These are phyloP conservation scores for Tolypocladium endophyticum DNA, from an alignment of 2,329 filamentous ascomycete genomes.

Conservation along the genomic window DNA sequence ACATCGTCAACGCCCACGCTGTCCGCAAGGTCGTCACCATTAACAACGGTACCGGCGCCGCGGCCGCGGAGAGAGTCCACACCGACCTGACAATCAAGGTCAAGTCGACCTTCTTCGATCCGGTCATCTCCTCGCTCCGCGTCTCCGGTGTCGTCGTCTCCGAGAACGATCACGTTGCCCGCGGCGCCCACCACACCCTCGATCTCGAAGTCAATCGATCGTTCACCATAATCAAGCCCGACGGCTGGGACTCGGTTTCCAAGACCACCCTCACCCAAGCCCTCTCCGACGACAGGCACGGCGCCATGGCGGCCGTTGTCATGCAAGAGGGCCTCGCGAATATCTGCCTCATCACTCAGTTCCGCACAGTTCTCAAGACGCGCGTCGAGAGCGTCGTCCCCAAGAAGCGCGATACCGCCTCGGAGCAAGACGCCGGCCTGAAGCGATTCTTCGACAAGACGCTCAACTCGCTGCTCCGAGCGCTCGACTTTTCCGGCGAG, in stretches of 20 bases:
- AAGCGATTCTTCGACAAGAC: slow-evolving; percentile 66
- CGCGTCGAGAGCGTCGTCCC: slow-evolving; percentile 54
- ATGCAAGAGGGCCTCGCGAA: slow-evolving; percentile 86
- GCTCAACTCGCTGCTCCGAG: slow-evolving; percentile 63
- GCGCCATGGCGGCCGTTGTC: slow-evolving; percentile 79
- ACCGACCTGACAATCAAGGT: slow-evolving; percentile 47
- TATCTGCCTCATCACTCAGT: slow-evolving; percentile 72
- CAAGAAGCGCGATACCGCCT: slow-evolving; percentile 54
- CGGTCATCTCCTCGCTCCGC: slow-evolving; percentile 41
- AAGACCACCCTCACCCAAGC: slow-evolving; percentile 69
- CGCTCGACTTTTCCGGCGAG: slow-evolving; percentile 61
- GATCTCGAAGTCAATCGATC: slow-evolving; percentile 82
- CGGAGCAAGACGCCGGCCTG: slow-evolving; percentile 61
- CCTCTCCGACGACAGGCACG: slow-evolving; percentile 66
- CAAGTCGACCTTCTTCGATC: slow-evolving; percentile 48
- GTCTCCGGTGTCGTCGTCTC: slow-evolving; percentile 43
- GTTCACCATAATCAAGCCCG: slow-evolving; percentile 79
- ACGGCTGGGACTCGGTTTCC: slow-evolving; percentile 82
- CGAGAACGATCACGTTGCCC: slow-evolving; percentile 41
- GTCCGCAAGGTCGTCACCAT: slow-evolving; percentile 43
- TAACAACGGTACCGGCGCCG: slow-evolving; percentile 38
- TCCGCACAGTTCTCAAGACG: slow-evolving; percentile 61
- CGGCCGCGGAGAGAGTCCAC: slow-evolving; percentile 40
- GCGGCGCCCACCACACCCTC: slow-evolving; percentile 49
- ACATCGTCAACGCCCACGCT: slow-evolving; percentile 43